Percentiles rank a stretch among this genome's conserved stretches.
Evolutionary conservation across 108 stramenopile species (phyloP).

Genomic region (Craspedostauros australis): DNA sequence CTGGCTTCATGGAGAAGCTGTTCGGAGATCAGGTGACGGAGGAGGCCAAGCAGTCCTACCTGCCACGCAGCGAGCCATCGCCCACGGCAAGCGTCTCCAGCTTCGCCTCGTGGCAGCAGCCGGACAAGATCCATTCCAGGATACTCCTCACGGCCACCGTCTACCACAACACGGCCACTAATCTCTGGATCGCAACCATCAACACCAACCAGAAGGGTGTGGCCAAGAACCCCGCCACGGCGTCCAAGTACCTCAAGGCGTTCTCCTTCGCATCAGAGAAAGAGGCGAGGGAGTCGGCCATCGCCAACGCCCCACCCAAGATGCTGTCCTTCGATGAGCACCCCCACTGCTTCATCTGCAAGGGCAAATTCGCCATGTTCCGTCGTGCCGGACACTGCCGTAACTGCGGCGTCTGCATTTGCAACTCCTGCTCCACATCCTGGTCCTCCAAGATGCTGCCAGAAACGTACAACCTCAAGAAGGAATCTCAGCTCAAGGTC

Average conservation of each 20-base stretch:
- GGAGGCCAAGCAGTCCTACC: conserved; percentile 19
- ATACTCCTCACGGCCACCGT: conserved; percentile 70
- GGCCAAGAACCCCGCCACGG: conserved; percentile 30
- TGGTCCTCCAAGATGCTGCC: conserved; percentile 70
- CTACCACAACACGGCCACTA: conserved; percentile 73
- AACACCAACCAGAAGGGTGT: conserved; percentile 61
- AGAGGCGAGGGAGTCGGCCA: conserved; percentile 82
- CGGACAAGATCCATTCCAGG: conserved; percentile 47
- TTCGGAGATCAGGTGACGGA: conserved; percentile 28
- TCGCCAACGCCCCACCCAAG: conserved; percentile 78
- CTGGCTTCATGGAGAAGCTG: conserved; percentile 27
- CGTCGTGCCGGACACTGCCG: conserved; percentile 64
- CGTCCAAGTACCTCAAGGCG: conserved; percentile 54
- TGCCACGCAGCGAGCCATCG: conserved; percentile 1
- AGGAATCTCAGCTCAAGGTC: conserved; percentile 44
- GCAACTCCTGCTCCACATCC: conserved; percentile 40
- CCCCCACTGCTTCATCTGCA: conserved; percentile 60
- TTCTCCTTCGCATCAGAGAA: conserved; percentile 71
- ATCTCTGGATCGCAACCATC: conserved; percentile 82
- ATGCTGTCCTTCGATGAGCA: conserved; percentile 56
- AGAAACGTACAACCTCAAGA: conserved; percentile 76
- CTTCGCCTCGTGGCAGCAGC: conserved; percentile 8
- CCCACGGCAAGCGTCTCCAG: conserved; percentile 10
- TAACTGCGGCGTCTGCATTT: conserved; percentile 78
- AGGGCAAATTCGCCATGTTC: conserved; percentile 60